Base-by-base conservation (phyloP, 306 rosid species). In the Gastrolobium bilobum region DNA sequence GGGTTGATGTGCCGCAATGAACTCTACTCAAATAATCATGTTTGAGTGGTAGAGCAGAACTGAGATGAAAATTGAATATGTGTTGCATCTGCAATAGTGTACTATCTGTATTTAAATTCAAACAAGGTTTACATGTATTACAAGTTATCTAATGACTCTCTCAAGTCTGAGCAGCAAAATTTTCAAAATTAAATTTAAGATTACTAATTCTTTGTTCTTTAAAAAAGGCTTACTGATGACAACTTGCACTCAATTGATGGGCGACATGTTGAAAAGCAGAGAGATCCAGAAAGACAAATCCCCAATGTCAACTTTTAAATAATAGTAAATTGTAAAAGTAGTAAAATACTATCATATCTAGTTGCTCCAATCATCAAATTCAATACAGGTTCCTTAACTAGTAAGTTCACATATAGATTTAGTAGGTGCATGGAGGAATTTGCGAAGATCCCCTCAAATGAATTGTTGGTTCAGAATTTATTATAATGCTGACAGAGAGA, bases 311-410 rank as follows among this genome's bases (percentile, higher is more conserved):
- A 38, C 71, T 26, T 47, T 26, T 8, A 65, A 65, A 65, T 73
- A 52, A 37, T 15, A 57, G 29, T 34, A 44, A 35, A 14, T 10
- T 75, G n/a, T 66, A 56, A 11, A 34, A 33, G 60, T 40, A 20
- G 66, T 59, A 37, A 43, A 69, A 34, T 7, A 7, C 4, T 43
- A 73, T 3, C 2, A 33, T 10, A 46, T 58, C 40, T 54, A 47
- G 70, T 54, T 11, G 14, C 37, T 56, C 68, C 38, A 39, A 39
- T 47, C 4, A 43, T 77, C 62, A 52, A 61, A 62, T 69, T 43
- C 54, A 53, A 42, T 42, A 50, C 37, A 76, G 4, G 38, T 50
- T 82, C 60, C 70, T 38, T 57, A 81, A 56, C 26, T 26, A 52
- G 62, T 59, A 42, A 42, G 1, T 10, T 53, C 31, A 35, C 20